Base-by-base conservation (phyloP, 2,329 filamentous ascomycete genomes). In the Penicillium sp. region DNA sequence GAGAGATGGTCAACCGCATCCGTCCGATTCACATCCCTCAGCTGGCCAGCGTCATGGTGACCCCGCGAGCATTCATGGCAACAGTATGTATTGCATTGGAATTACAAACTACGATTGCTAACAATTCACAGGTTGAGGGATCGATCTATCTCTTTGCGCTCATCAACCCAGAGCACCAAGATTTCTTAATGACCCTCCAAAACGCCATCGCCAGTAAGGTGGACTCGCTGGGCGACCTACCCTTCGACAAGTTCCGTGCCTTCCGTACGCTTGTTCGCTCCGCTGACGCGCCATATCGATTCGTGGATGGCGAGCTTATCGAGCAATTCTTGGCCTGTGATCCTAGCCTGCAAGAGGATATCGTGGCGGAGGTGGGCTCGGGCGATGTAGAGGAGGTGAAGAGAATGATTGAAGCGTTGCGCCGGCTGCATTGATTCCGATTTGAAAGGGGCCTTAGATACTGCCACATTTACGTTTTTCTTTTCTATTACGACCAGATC, bases 1-100 rank as follows among this genome's bases (percentile, higher is more conserved):
- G 94, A 1, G 92, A 99, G 69, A 90, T 94, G 82, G 90, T 97
- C 49, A 99, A 99, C 67, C 82, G 85, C 28, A 95, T 97, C 49
- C 82, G 87, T 20, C 83, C 83, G 25, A 82, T 97, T 16, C 79
- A 86, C 48, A 83, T 95, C 9, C 79, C 83, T 25, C 77, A 84
- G 3, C 80, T 79, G 16, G 75, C 83, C 30, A 85, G 80, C 57
- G 84, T 89, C 8, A 77, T 87, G 24, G 84, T 96, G 7, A 76
- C 87, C 7, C 92, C 94, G 0, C 85, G 83, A 64, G 94, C 94
- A 18, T 96, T 97, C 67, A 74, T 97, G 46, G 92, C 83, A 52
- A 97, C 94, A 48, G 92, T 92, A 81, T 75, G 87, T 71, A 46
- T 44, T 33, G 11, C 10, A 31, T n/a, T 5, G 35, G 24, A 20